phyloP scores from a whole-genome alignment of 1,284 basidiomycete species.

The Leccinum subrobustum region DNA sequence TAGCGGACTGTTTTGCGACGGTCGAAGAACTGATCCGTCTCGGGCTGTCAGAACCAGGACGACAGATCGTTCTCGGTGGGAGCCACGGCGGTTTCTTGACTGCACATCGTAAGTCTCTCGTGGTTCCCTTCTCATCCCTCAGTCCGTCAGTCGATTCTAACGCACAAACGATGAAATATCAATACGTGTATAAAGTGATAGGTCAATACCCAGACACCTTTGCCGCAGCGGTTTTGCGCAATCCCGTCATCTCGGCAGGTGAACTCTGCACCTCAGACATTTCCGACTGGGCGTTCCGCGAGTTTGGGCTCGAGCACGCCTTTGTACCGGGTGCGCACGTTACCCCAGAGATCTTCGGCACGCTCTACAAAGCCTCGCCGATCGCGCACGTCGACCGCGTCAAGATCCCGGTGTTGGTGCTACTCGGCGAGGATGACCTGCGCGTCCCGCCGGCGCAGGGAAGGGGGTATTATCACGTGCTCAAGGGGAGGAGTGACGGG shows the following conservation, averaged over 20 bases:
- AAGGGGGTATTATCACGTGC: constrained; percentile 59
- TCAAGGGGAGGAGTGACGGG: constrained; percentile 43
- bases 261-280: constrained; percentile 57
- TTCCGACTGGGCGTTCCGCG: constrained; percentile 68
- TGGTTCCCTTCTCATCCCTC: neutral
- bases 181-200: constrained; percentile 44
- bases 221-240: constrained; percentile 60
- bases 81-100: constrained; percentile 74
- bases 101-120: constrained; percentile 49
- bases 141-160: constrained; percentile 1
- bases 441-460: constrained; percentile 67
- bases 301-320: constrained; percentile 49
- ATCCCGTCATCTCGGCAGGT: constrained; percentile 67
- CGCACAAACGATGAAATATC: neutral
- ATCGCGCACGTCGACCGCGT: constrained; percentile 55
- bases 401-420: constrained; percentile 52
- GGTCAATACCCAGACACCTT: constrained; percentile 61
- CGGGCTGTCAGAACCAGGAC: constrained; percentile 47
- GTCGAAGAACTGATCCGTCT: constrained; percentile 47
- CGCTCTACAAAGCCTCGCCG: constrained; percentile 54
- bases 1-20: constrained; percentile 60
- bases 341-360: constrained; percentile 43
- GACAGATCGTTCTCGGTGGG: constrained; percentile 61
- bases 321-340: constrained; percentile 39
- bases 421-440: constrained; percentile 60